Evolutionary conservation across 2,329 filamentous ascomycete species (phyloP), one percentile per base, ranked within the genome.

Genomic region (Cryphonectria radicalis): DNA sequence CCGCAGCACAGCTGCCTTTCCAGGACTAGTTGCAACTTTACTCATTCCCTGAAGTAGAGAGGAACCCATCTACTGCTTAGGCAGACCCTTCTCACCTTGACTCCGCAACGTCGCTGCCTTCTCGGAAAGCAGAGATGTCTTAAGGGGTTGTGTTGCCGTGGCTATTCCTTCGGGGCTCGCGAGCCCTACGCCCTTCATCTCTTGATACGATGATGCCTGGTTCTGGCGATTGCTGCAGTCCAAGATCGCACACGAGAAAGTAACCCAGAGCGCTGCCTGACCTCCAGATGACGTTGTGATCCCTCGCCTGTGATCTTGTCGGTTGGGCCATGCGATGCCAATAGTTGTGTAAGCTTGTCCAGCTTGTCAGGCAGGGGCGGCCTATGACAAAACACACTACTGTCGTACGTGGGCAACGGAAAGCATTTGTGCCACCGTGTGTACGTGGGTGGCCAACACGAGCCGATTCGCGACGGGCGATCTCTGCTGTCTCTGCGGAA

Each of bases 311-410:
- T 46, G 53, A 35, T 60, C 65, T 59, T 42, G 65, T 67, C 65
- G 65, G 65, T 35, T 67, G 65, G 59, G 65, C 65, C 65, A 67
- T 60, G 65, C 53, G 65, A 59, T 67, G 65, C 53, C 32, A 62
- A 63, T 68, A 55, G 42, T 62, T 42, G 68, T 70, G 68, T 63
- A 63, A 60, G 60, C 68, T 68, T 70, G 64, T 66, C 25, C 68
- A 43, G 63, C 66, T 71, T 71, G 69, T 66, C 66, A 71, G 70
- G 71, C 69, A 68, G 71, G 68, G 71, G 68, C 55, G 67, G 35
- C 63, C 65, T 68, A 69, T 53, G 57, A 70, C 64, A 68, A 43
- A 5, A 67, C 60, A 68, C 46, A 57, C 25, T 50, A 11, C 64
- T 60, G 64, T 70, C 64, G 69, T 67, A 67, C 64, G 22, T 64